These are phyloP conservation scores for Silene noctiflora DNA, from an alignment of 179 eudicot species.

Conservation along the genomic window DNA sequence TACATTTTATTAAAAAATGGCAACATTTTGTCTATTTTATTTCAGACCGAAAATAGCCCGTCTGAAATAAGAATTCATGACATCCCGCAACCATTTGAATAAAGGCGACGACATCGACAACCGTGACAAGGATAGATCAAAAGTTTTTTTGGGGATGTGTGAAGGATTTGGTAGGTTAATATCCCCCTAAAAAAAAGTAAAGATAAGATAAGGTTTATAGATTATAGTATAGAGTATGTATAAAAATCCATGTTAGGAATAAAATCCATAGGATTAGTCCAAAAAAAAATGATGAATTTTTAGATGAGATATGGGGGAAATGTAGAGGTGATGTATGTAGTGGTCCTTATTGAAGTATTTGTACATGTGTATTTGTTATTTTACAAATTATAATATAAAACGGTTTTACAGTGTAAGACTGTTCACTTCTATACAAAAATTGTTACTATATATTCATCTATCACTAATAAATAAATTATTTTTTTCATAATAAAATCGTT, in stretches of 20 bases:
- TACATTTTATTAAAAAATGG: no score
- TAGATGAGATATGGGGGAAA: conserved; percentile 26
- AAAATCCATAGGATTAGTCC: conserved; percentile 19
- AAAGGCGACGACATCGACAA: background rate
- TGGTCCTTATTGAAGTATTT: background rate
- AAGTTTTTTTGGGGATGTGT: no score
- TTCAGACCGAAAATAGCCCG: no score
- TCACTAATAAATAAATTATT: no score
- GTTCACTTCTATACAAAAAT: no score
- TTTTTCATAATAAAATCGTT: no score
- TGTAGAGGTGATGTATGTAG: no score
- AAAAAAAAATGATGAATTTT: conserved; percentile 18
- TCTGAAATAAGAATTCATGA: no score
- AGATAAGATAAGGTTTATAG: conserved; percentile 13
- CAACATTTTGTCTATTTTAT: no score
- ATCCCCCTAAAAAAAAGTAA: background rate
- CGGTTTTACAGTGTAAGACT: no score
- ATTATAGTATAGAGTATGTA: background rate
- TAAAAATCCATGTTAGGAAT: background rate
- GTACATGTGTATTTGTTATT: background rate
- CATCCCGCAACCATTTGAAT: background rate
- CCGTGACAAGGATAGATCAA: background rate
- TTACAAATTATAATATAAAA: no score
- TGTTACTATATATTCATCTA: no score
- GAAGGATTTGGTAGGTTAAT: background rate